Evolutionary conservation across 306 rosid species (phyloP), one percentile per base, ranked within the genome.

Genomic region (Boehmeria nivea): DNA sequence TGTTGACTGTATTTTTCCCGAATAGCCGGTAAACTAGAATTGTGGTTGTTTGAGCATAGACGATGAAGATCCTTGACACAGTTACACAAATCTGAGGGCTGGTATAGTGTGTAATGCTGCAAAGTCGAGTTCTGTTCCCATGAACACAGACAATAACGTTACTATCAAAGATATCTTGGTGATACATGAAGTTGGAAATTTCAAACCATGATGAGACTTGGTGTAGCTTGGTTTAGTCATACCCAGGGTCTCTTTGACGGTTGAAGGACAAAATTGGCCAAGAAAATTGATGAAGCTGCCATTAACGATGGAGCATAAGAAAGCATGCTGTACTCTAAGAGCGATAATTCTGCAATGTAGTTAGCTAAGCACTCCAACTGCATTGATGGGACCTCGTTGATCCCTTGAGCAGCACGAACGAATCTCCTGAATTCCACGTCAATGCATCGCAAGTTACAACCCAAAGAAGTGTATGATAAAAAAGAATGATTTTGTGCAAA

Each of bases 241-340:
- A 91, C 98, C 98, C 98, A 91, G 51, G 96, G 99, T 79, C 72
- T 87, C 61, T 61, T 71, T 12, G 85, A 66, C 19, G 99, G 96
- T 51, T 23, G 33, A 43, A 85, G 85, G 6, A 87, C 47, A 53
- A 72, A 91, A 27, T 73, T 84, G 33, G 95, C 95, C 61, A 91
- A 67, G 83, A 91, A 91, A 52, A 91, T 85, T 3, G 96, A 85
- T 8, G 99, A 82, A 31, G 95, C 96, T 21, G 99, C 96, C 17
- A 83, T 31, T 1, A 82, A 76, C 24, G 99, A 87, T 3, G 99
- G 99, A 23, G 96, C 81, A 71, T 84, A 72, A 60, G 78, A 54
- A 13, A 91, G 95, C 95, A 91, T 91, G 25, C 31, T 76, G 70
- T 87, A 91, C 60, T 91, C 98, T 76, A 90, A 53, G 38, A 90